phyloP scores from a whole-genome alignment of 2,329 filamentous ascomycete genomes.

The Fusarium domesticum region DNA sequence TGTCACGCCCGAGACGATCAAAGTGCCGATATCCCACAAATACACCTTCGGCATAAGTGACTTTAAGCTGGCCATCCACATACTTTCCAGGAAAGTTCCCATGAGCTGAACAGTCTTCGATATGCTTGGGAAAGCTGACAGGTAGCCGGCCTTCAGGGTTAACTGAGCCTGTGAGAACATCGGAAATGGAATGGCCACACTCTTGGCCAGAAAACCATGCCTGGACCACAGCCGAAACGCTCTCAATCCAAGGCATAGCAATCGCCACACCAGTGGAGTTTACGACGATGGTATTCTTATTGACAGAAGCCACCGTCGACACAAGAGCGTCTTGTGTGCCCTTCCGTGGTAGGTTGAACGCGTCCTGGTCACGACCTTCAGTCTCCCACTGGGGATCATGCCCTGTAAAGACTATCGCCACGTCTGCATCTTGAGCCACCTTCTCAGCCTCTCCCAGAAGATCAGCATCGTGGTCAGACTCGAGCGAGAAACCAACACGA shows the following conservation, averaged over 20 bases:
- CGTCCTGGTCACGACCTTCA: slow-evolving; percentile 66
- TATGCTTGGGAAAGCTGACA: slow-evolving; percentile 55
- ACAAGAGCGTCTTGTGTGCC: slow-evolving; percentile 55
- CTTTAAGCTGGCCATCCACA: slow-evolving; percentile 28
- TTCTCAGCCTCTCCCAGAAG: slow-evolving; percentile 48
- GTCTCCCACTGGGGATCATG: slow-evolving; percentile 48
- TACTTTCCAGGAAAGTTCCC: slow-evolving; percentile 55
- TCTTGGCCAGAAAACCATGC: slow-evolving; percentile 71
- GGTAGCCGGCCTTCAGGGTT: slow-evolving; percentile 64
- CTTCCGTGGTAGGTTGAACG: slow-evolving; percentile 59
- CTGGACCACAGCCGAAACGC: slow-evolving; percentile 56
- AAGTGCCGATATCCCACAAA: slow-evolving; percentile 68
- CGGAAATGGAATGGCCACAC: slow-evolving; percentile 63
- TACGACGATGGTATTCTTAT: slow-evolving; percentile 58
- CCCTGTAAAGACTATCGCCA: slow-evolving; percentile 55
- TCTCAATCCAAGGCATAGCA: slow-evolving; percentile 52
- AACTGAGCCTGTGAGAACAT: slow-evolving; percentile 60
- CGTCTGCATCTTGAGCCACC: slow-evolving; percentile 55
- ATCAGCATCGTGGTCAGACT: slow-evolving; percentile 32
- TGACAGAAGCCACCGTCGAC: slow-evolving; percentile 51
- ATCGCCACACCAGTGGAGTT: slow-evolving; percentile 62
- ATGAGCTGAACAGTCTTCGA: slow-evolving; percentile 62
- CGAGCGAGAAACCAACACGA: slow-evolving; percentile 30
- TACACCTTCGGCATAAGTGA: slow-evolving; percentile 64
- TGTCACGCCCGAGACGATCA: slow-evolving; percentile 51